Evolutionary conservation across 768 basidiomycete species (phyloP).

Genomic region (Sarcomyxa edulis): DNA sequence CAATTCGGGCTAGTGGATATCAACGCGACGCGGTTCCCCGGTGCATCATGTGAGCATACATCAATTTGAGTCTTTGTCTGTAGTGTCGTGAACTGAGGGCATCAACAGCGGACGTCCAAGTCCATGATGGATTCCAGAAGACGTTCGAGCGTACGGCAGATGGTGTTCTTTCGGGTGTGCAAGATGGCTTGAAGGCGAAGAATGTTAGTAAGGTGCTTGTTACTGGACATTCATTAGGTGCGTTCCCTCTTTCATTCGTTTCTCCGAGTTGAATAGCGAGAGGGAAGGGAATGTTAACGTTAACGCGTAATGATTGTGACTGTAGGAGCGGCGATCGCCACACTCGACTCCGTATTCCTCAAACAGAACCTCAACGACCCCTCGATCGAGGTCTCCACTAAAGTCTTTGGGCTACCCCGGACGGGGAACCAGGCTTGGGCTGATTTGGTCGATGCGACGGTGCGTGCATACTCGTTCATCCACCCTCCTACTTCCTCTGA

Average conservation of each 20-base stretch:
- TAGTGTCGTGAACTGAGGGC: background rate
- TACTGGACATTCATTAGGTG: slow-evolving; percentile 38
- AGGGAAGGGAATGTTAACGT: no score
- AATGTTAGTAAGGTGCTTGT: slow-evolving; percentile 27
- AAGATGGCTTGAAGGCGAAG: slow-evolving; percentile 20
- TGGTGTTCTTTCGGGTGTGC: slow-evolving; percentile 23
- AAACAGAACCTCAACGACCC: slow-evolving; percentile 25
- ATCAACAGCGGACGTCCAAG: slow-evolving; percentile 24
- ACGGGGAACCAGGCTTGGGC: slow-evolving; percentile 41
- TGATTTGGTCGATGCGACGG: slow-evolving; percentile 30
- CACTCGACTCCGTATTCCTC: slow-evolving; percentile 37
- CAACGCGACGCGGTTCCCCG: slow-evolving; percentile 26
- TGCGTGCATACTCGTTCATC: slow-evolving; percentile 14
- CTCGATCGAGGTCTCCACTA: slow-evolving; percentile 25
- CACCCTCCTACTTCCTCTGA: background rate
- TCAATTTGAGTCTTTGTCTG: background rate
- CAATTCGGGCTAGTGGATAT: slow-evolving; percentile 22
- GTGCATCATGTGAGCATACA: slow-evolving; percentile 14
- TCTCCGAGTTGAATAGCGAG: no score
- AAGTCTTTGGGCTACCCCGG: slow-evolving; percentile 38
- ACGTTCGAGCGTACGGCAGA: slow-evolving; percentile 34
- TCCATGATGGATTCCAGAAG: slow-evolving; percentile 34
- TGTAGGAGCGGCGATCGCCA: slow-evolving; percentile 38
- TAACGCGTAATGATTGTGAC: background rate
- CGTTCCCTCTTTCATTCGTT: slow-evolving; percentile 1